Evolutionary conservation across 2,329 filamentous ascomycete genomes (phyloP).

Genomic region (Aureobasidium sp.): DNA sequence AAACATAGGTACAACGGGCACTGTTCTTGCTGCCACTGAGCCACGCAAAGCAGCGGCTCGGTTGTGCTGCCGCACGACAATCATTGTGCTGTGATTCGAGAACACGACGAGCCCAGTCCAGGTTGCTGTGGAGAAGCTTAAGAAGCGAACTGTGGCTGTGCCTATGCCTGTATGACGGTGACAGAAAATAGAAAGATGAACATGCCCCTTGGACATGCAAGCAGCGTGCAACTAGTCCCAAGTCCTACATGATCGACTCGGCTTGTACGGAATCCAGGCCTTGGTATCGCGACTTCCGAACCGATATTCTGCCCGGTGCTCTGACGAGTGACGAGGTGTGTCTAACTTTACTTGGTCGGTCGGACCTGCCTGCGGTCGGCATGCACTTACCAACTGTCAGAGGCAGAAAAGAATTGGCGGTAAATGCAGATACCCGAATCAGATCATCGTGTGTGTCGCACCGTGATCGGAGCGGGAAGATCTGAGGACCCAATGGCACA

Average conservation of each 20-base stretch:
- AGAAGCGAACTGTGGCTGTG: slow-evolving; percentile 10
- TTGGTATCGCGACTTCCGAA: neutral
- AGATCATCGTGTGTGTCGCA: neutral
- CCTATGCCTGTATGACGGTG: neutral
- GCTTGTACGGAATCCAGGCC: neutral
- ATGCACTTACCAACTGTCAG: neutral
- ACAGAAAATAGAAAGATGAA: slow-evolving; percentile 9
- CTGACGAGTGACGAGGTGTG: neutral
- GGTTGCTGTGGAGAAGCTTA: slow-evolving; percentile 12
- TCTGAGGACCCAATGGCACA: neutral
- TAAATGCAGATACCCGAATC: neutral
- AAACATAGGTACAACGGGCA: neutral
- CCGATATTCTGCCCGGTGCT: neutral
- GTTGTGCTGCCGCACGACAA: neutral
- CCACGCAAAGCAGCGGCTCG: slow-evolving; percentile 7
- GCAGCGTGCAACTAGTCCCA: neutral
- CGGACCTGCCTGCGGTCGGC: neutral
- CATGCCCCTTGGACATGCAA: neutral
- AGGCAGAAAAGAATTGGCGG: neutral
- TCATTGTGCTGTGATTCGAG: slow-evolving; percentile 7
- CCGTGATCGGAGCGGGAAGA: neutral
- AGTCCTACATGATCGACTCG: neutral
- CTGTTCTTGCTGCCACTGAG: neutral
- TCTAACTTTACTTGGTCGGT: neutral
- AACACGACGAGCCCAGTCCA: neutral